phyloP scores from a whole-genome alignment of 163 green algal genomes.

The Chlamydomonas reinhardtii region DNA sequence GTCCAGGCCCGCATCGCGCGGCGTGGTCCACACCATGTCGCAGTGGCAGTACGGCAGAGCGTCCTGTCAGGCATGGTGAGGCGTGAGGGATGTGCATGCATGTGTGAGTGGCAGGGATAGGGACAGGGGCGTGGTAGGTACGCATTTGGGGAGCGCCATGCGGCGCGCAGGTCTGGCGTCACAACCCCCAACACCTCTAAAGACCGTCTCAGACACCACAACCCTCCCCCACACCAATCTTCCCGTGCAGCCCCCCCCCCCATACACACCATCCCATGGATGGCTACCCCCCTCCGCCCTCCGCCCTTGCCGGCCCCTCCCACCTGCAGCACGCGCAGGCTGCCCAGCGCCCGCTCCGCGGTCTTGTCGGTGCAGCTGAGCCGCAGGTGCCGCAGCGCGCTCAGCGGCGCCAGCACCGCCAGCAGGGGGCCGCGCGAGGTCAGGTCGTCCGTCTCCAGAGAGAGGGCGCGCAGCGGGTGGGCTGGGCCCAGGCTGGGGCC shows the following conservation, averaged over 20 bases:
- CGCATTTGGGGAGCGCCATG: no score
- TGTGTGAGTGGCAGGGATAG: no score
- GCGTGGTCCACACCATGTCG: constrained; percentile 32
- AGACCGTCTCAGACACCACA: no score
- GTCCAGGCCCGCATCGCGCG: neutral
- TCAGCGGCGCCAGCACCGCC: constrained; percentile 22
- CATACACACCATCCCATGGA: neutral
- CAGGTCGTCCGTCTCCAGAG: constrained; percentile 24
- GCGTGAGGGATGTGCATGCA: no score
- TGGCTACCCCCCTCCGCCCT: no score
- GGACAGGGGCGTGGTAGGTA: no score
- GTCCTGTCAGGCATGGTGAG: neutral
- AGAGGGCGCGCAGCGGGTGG: constrained; percentile 14
- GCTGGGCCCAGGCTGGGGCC: no score
- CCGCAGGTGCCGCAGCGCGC: constrained; percentile 22
- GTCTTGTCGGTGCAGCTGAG: constrained; percentile 47
- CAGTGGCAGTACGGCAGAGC: constrained; percentile 49
- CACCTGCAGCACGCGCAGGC: constrained; percentile 28
- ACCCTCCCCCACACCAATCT: no score
- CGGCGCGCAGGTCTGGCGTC: no score
- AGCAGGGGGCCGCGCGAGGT: constrained; percentile 23
- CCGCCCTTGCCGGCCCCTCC: neutral
- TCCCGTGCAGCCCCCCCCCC: no score
- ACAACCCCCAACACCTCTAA: no score
- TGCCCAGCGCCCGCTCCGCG: constrained; percentile 41